Evolutionary conservation across 148 eudicot species (phyloP).

Genomic region (Polygonum maritimum): DNA sequence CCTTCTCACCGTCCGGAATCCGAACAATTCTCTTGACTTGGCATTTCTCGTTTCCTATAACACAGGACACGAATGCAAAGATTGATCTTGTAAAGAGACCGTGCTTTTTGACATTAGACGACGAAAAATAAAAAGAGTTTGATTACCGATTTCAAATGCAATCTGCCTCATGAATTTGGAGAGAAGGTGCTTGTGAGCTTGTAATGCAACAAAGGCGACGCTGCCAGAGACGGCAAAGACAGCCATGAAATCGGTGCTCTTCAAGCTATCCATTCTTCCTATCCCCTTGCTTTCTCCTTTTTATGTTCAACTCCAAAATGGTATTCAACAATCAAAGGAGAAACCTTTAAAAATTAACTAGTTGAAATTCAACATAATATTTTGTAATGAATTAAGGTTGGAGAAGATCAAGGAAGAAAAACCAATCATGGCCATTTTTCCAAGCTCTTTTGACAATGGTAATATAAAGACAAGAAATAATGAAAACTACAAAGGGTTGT

Average conservation of each 20-base stretch:
- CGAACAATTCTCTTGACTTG: slow-evolving; percentile 43
- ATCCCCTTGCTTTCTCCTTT: slow-evolving; percentile 4
- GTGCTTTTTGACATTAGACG: neutral
- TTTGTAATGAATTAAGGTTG: neutral
- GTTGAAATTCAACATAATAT: neutral
- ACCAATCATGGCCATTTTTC: neutral
- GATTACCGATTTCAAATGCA: slow-evolving; percentile 54
- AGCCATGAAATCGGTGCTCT: slow-evolving; percentile 49
- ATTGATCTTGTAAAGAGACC: too few species aligned
- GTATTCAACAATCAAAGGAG: slow-evolving; percentile 3
- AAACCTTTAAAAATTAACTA: neutral
- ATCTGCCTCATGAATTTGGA: slow-evolving; percentile 69
- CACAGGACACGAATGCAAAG: neutral
- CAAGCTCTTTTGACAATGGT: neutral
- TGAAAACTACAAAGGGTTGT: neutral
- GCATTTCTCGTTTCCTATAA: slow-evolving; percentile 21
- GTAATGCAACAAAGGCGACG: slow-evolving; percentile 54
- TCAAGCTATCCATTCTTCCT: slow-evolving; percentile 37
- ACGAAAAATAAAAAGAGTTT: neutral
- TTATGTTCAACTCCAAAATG: slow-evolving; percentile 7
- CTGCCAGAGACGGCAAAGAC: slow-evolving; percentile 81
- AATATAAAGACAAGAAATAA: neutral
- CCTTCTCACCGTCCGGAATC: slow-evolving; percentile 19
- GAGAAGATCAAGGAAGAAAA: neutral
- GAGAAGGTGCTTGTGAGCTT: slow-evolving; percentile 60